A percentile compares a stretch with the other conserved stretches of the same genome.
phyloP scores from a whole-genome alignment of 176 grass and related monocot genomes.

The Carex littledalei region DNA sequence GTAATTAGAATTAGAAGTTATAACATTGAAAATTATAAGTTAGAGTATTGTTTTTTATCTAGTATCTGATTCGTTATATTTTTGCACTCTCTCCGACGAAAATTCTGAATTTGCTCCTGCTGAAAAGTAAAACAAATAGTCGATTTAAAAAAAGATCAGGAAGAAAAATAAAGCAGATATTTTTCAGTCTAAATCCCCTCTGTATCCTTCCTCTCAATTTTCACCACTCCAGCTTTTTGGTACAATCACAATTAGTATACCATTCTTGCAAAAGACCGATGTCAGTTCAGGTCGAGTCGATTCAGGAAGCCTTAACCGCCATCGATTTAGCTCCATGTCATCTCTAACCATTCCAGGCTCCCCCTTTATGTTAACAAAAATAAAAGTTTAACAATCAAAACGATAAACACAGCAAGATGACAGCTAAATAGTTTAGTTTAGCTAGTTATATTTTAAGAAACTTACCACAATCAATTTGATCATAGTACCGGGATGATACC shows the following conservation, averaged over 20 bases:
- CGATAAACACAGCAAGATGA: not conserved
- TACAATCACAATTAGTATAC: conserved; percentile 58
- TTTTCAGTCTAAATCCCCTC: conserved; percentile 28
- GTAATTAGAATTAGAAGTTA: no score
- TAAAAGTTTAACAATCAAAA: not conserved
- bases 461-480: conserved; percentile 55
- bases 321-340: conserved; percentile 55
- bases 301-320: conserved; percentile 63
- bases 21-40: no score
- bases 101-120: no score
- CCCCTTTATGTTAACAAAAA: not conserved
- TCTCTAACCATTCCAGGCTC: conserved; percentile 5
- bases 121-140: not conserved
- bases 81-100: no score
- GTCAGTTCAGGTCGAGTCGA: conserved; percentile 40
- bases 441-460: not conserved
- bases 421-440: not conserved
- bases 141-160: not conserved
- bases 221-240: conserved; percentile 35
- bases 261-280: conserved; percentile 41
- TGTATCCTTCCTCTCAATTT: not conserved
- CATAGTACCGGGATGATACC: conserved; percentile 54
- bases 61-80: no score
- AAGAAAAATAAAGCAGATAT: not conserved
- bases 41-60: no score